Evolutionary conservation across 2,329 filamentous ascomycete species (phyloP), one percentile per base, ranked within the genome.

Genomic region (Penicillium sp.): DNA sequence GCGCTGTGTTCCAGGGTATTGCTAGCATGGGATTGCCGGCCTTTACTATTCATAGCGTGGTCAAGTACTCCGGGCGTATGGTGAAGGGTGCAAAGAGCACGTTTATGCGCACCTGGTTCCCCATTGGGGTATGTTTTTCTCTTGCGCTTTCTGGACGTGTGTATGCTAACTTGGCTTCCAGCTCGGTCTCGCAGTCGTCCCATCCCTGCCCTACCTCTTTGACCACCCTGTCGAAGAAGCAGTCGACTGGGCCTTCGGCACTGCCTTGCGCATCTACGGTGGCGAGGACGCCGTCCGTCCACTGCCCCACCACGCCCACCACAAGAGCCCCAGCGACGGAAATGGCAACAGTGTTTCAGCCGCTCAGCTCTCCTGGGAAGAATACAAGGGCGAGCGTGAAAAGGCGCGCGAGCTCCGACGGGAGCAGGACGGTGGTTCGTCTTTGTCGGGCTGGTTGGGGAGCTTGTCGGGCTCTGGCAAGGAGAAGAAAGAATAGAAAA

Each of bases 11-110:
- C 74, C 94, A 99, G 75, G 85, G 84, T 58, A 56, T 99, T 43
- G 94, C 94, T 0, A 90, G 85, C 65, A 99, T 99, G 94, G 94
- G 90, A 2, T 73, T 97, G 60, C 94, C 92, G 0, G 92, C 92
- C 0, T 90, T 96, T 56, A 96, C 91, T 0, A 96, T 97, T 51
- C 92, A 96, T 72, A 91, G 87, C 55, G 87, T 97, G 5, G 94
- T 99, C 46, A 83, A 85, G 54, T 96, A 99, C 68, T 92, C 89
- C 0, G 91, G 94, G 0, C 80, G 79, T 35, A 90, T 90, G n/a
- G 71, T 99, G 77, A 96, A 92, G 76, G 79, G 89, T 62, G 79
- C 80, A 18, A 92, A 94, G 79, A 95, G 88, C 67, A 78, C 80
- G 53, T 83, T 76, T 4, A 53, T 97, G 22, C 79, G 92, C 61